Percentiles rank a stretch among this genome's conserved stretches.
Evolutionary conservation across 2,329 filamentous ascomycete species (phyloP).

Genomic region (Cladobotryum protrusum): DNA sequence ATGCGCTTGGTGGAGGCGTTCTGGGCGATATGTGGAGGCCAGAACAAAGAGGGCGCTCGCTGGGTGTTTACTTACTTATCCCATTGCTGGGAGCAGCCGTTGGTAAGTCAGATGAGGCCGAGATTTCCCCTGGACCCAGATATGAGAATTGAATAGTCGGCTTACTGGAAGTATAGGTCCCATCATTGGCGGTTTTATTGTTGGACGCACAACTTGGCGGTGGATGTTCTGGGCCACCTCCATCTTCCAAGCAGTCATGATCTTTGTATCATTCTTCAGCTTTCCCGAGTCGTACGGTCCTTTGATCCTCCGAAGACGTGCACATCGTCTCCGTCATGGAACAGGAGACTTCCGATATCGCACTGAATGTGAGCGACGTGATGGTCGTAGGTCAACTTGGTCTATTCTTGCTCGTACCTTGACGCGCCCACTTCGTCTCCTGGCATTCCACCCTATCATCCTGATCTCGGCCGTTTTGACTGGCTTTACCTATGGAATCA

Average conservation of each 20-base stretch:
- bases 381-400: slow-evolving; percentile 23
- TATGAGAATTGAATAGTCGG: too few relatives aligned
- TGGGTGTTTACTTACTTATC: slow-evolving; percentile 32
- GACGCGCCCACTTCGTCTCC: slow-evolving; percentile 49
- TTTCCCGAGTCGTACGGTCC: slow-evolving; percentile 36
- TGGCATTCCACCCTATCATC: slow-evolving; percentile 54
- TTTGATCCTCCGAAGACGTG: slow-evolving; percentile 28
- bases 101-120: too few relatives aligned
- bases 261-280: slow-evolving; percentile 23
- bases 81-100: slow-evolving; percentile 35
- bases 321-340: slow-evolving; percentile 25
- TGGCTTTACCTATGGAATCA: slow-evolving; percentile 54
- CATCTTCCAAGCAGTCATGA: slow-evolving; percentile 33
- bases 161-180: slow-evolving; percentile 21
- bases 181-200: slow-evolving; percentile 35
- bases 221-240: slow-evolving; percentile 43
- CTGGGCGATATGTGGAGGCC: slow-evolving; percentile 41
- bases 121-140: too few relatives aligned
- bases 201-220: slow-evolving; percentile 31
- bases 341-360: slow-evolving; percentile 26
- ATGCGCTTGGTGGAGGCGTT: slow-evolving; percentile 41
- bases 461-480: slow-evolving; percentile 49
- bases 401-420: slow-evolving; percentile 31
- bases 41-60: slow-evolving; percentile 38
- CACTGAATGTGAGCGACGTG: slow-evolving; percentile 32